These are phyloP conservation scores for Hypoxylon cercidicola DNA, from an alignment of 495 filamentous ascomycete genomes.

Conservation along the genomic window DNA sequence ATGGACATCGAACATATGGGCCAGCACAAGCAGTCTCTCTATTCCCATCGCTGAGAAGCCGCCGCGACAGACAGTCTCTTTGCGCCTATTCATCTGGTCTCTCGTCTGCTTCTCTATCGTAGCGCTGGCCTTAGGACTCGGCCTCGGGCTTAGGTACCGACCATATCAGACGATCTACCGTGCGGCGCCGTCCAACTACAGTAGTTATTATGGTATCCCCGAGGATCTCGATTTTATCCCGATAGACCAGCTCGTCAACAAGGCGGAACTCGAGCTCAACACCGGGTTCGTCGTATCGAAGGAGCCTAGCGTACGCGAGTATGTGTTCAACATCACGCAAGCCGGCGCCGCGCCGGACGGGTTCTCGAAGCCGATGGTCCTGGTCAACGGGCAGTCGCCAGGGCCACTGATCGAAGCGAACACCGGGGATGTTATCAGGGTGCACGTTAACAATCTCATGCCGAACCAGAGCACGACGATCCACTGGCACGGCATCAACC, in stretches of 20 bases:
- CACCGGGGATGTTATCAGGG: constrained; percentile 55
- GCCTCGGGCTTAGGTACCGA: constrained; percentile 32
- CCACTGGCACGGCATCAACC: constrained; percentile 51
- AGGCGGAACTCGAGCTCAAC: constrained; percentile 39
- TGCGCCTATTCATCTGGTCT: constrained; percentile 29
- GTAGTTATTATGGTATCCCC: constrained; percentile 18
- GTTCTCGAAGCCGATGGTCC: constrained; percentile 60
- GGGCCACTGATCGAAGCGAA: constrained; percentile 65
- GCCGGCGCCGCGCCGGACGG: constrained; percentile 58
- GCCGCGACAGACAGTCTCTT: constrained; percentile 23
- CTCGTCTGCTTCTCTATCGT: constrained; percentile 28
- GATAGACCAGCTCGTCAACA: constrained; percentile 38
- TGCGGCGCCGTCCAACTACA: constrained; percentile 11
- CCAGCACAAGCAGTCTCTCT: constrained; percentile 8
- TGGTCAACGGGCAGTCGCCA: constrained; percentile 66
- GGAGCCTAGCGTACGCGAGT: constrained; percentile 34
- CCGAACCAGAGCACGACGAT: constrained; percentile 41
- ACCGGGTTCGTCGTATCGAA: constrained; percentile 33
- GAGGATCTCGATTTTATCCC: constrained; percentile 23
- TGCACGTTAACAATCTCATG: constrained; percentile 43
- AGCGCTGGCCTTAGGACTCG: constrained; percentile 29
- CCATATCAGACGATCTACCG: constrained; percentile 10
- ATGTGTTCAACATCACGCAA: constrained; percentile 43
- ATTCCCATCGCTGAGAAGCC: background rate
- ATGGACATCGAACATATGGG: constrained; percentile 24